Percentiles rank a stretch among this genome's conserved stretches.
Evolutionary conservation across 2,329 filamentous ascomycete species (phyloP).

Genomic region (Stemphylium vesicarium): DNA sequence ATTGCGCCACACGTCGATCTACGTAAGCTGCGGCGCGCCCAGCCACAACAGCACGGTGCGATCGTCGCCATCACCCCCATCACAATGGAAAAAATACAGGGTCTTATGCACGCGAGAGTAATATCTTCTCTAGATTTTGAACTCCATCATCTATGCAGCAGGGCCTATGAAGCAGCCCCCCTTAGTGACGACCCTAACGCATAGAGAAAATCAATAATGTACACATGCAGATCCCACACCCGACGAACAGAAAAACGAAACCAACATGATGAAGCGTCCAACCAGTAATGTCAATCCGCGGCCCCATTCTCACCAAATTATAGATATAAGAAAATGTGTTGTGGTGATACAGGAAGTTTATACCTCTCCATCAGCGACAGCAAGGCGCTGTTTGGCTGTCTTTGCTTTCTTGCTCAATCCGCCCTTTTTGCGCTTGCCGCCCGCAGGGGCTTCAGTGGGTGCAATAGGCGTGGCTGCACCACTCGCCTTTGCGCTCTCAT

Average conservation of each 20-base stretch:
- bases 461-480: slow-evolving; percentile 84
- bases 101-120: neutral
- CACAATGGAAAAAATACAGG: neutral
- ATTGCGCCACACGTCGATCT: slow-evolving; percentile 4
- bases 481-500: slow-evolving; percentile 83
- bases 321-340: slow-evolving; percentile 17
- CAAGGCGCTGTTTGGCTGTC: slow-evolving; percentile 57
- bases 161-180: slow-evolving; percentile 2
- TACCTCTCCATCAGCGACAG: slow-evolving; percentile 55
- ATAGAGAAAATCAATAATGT: slow-evolving; percentile 19
- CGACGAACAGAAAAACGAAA: neutral
- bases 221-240: slow-evolving; percentile 19
- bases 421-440: slow-evolving; percentile 59
- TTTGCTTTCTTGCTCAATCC: slow-evolving; percentile 60
- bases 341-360: slow-evolving; percentile 23
- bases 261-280: slow-evolving; percentile 3
- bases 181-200: slow-evolving; percentile 10
- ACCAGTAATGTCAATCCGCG: neutral
- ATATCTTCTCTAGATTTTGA: slow-evolving; percentile 17
- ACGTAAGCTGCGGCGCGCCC: neutral
- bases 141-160: slow-evolving; percentile 22
- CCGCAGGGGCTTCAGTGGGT: slow-evolving; percentile 39
- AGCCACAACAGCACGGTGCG: neutral
- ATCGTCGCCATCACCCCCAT: neutral
- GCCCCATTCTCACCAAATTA: slow-evolving; percentile 6